These are phyloP conservation scores for Yamadazyma songkhlaensis DNA, from an alignment of 1,139 yeast genomes.

Conservation along the genomic window DNA sequence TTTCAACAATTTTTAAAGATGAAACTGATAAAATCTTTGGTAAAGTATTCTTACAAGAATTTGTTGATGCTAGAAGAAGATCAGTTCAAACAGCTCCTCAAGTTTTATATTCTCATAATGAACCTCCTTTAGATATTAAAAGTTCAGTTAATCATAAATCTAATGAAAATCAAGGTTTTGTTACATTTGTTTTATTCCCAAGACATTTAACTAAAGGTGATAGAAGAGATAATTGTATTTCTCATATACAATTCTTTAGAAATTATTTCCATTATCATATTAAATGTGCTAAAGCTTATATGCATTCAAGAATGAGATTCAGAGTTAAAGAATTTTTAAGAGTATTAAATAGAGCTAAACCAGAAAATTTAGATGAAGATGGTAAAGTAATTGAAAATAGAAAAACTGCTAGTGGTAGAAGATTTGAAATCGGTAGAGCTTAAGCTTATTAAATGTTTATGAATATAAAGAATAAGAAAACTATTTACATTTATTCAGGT, in stretches of 20 bases:
- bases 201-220: slow-evolving; percentile 70
- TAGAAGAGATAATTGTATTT: slow-evolving; percentile 77
- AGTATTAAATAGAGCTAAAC: slow-evolving; percentile 94
- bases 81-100: slow-evolving; percentile 98
- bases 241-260: slow-evolving; percentile 88
- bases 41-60: slow-evolving; percentile 92
- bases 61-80: slow-evolving; percentile 92
- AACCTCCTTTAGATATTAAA: slow-evolving; percentile 87
- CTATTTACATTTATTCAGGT: slow-evolving; percentile 40
- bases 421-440: slow-evolving; percentile 45
- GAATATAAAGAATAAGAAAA: background rate
- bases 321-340: slow-evolving; percentile 92
- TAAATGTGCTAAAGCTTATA: slow-evolving; percentile 95
- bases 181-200: slow-evolving; percentile 73
- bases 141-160: slow-evolving; percentile 27
- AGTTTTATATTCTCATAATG: slow-evolving; percentile 84
- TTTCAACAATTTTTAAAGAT: slow-evolving; percentile 91
- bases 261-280: slow-evolving; percentile 98
- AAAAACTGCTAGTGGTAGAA: slow-evolving; percentile 82
- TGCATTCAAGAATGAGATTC: slow-evolving; percentile 97
- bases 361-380: slow-evolving; percentile 80
- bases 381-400: slow-evolving; percentile 57
- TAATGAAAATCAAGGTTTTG: slow-evolving; percentile 61
- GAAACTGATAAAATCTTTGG: slow-evolving; percentile 96
- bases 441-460: background rate